Evolutionary conservation across 768 basidiomycete genomes (phyloP), one percentile per base, ranked within the genome.

Genomic region (Lentinula sp.): DNA sequence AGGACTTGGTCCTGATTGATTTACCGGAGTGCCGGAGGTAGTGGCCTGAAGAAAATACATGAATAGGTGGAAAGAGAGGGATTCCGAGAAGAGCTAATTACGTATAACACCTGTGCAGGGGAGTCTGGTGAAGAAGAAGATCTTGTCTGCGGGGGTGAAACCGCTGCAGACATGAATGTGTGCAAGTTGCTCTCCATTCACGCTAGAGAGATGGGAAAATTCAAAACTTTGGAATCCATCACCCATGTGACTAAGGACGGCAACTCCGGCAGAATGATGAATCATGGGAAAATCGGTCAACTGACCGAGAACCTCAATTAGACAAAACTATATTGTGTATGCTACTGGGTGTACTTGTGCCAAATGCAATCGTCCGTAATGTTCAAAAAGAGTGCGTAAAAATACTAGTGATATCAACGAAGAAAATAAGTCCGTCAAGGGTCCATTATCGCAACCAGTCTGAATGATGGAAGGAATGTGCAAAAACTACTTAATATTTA

Each of bases 1-100:
- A 70, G 77, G 74, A 71, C 69, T 66, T 36, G 72, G 69, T 69
- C 69, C 73, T 66, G 68, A 67, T 42, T 56, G 55, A 64, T 63
- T 61, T 72, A 73, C 74, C 69, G 77, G 68, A 65, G 73, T 69
- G 37, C 67, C 56, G 33, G 69, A 71, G 41, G 71, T 63, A 49
- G 68, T 68, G 48, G 72, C 62, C 61, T 68, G 61, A 72, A 23
- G 51, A 41, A 49, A 36, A 59, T 16, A 23, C 13, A 45, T 46
- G 54, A 56, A 56, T 56, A 59, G 60, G 67, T 72, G 51, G 51
- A 66, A 59, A 46, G 63, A 42, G 53, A 48, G 50, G 61, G 63
- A n/a, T 65, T 61, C 54, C 66, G 62, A 48, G 63, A 61, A 72
- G 53, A 64, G 65, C 4, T 61, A 61, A 42, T 65, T 74, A 66